phyloP scores from a whole-genome alignment of 23 red algal genomes.

The Gracilaria gracilis region DNA sequence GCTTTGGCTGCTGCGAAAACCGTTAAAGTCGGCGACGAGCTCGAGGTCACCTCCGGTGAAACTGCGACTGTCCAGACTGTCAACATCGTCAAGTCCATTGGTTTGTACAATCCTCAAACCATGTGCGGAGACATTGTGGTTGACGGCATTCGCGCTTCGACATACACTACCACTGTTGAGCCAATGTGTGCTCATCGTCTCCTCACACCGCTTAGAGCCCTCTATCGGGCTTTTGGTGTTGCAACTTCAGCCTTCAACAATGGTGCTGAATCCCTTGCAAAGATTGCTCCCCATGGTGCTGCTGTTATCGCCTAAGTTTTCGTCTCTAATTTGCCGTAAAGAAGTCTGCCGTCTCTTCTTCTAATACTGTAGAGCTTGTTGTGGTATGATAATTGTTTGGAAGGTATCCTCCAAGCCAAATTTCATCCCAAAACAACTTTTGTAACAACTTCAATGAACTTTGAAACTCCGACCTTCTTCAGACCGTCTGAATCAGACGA shows the following conservation, averaged over 20 bases:
- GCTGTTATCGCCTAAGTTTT: constrained; percentile 3
- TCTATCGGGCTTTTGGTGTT: constrained; percentile 50
- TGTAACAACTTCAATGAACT: not conserved
- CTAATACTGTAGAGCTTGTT: not conserved
- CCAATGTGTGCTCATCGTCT: constrained; percentile 37
- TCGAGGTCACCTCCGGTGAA: constrained; percentile 13
- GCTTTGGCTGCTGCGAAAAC: constrained; percentile 38
- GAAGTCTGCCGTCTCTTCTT: not conserved
- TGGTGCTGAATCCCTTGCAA: constrained; percentile 57
- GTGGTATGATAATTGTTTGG: too few species aligned
- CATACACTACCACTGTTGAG: constrained; percentile 60
- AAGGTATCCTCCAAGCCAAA: too few species aligned
- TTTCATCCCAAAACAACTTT: not conserved
- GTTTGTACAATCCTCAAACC: constrained; percentile 87
- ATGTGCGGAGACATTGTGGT: constrained; percentile 78
- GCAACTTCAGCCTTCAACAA: constrained; percentile 49
- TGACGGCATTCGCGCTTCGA: constrained; percentile 56
- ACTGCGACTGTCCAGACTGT: constrained; percentile 30
- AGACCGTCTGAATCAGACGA: too few species aligned
- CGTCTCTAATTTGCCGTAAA: not conserved
- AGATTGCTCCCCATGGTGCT: constrained; percentile 47
- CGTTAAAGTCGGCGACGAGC: constrained; percentile 45
- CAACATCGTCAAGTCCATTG: constrained; percentile 7
- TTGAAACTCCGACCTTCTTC: too few species aligned
- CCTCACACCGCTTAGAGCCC: constrained; percentile 42